These are phyloP conservation scores for Linnemannia exigua DNA, from an alignment of 192 early-diverging fungal genomes.

Conservation along the genomic window DNA sequence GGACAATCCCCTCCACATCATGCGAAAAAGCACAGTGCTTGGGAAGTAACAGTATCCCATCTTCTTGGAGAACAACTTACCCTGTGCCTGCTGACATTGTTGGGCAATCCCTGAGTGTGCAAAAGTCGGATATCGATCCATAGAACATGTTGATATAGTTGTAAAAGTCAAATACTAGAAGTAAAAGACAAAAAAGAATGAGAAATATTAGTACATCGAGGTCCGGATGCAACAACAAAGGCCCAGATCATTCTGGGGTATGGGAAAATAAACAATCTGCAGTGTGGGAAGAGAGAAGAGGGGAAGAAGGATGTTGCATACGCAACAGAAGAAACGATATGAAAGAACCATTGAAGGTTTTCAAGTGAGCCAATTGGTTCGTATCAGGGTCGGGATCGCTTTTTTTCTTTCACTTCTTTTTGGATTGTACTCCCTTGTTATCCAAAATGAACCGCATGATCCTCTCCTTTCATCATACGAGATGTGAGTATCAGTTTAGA, in stretches of 20 bases:
- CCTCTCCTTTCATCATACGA: background rate
- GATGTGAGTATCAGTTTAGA: background rate
- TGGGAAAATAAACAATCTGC: background rate
- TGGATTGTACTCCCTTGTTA: background rate
- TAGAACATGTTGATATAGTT: slow-evolving; percentile 94
- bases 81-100: slow-evolving; percentile 88
- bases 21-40: background rate
- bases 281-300: background rate
- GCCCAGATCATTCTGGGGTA: background rate
- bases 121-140: slow-evolving; percentile 90
- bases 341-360: background rate
- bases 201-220: background rate
- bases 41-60: background rate
- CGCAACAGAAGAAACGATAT: background rate
- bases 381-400: background rate
- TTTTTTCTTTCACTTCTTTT: background rate
- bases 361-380: background rate
- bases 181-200: background rate
- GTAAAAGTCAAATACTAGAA: slow-evolving; percentile 91
- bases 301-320: slow-evolving; percentile 7
- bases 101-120: slow-evolving; percentile 87
- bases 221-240: background rate
- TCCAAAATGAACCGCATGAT: slow-evolving; percentile 6
- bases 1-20: background rate
- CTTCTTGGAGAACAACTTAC: background rate